Conservation (phyloP, 2,329 filamentous ascomycete species). For the Aureobasidium namibiae region DNA sequence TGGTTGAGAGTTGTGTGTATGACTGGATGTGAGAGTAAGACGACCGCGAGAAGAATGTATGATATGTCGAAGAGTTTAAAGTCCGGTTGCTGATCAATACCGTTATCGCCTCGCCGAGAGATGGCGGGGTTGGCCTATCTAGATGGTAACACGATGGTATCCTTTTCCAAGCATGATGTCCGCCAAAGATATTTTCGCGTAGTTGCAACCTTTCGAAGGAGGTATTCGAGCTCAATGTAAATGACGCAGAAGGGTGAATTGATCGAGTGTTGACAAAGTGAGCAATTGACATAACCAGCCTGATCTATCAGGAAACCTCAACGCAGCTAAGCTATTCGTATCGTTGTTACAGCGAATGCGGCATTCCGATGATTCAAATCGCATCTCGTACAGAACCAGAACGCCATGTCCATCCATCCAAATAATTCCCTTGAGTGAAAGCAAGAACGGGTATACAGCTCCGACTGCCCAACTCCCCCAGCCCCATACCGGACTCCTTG, state of each 20-base stretch:
- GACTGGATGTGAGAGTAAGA: neutral
- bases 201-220: neutral
- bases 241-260: too few species aligned
- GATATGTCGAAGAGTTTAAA: neutral
- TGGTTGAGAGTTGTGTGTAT: neutral
- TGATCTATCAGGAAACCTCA: neutral
- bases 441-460: constrained; percentile 15
- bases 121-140: constrained; percentile 6
- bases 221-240: neutral
- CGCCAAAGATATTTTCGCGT: too few species aligned
- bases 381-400: neutral
- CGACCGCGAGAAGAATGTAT: neutral
- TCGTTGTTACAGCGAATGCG: neutral
- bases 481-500: neutral
- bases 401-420: neutral
- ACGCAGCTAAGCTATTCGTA: neutral
- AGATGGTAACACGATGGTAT: neutral
- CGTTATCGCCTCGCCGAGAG: neutral
- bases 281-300: neutral
- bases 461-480: neutral
- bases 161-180: neutral
- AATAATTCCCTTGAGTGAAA: neutral
- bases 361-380: neutral
- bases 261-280: neutral
- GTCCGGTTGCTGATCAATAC: neutral